These are phyloP conservation scores for Penicillium brevicompactum DNA, from an alignment of 2,329 filamentous ascomycete species.

Conservation along the genomic window DNA sequence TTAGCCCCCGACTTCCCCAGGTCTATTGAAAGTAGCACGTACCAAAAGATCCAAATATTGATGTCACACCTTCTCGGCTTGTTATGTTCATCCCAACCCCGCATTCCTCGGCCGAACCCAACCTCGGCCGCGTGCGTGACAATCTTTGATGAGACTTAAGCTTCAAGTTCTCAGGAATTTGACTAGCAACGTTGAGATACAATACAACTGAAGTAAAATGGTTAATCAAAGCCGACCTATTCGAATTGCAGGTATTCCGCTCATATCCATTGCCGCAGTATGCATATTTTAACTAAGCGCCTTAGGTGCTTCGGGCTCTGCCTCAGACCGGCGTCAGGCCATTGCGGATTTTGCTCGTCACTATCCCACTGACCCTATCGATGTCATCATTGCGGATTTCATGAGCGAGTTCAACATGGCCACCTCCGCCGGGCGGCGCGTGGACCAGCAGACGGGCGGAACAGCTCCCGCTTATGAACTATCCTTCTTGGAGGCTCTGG, in stretches of 20 bases:
- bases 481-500: constrained; percentile 54
- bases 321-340: constrained; percentile 49
- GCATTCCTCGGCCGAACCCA: constrained; percentile 7
- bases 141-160: neutral
- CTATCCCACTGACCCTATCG: constrained; percentile 43
- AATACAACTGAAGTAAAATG: constrained; percentile 11
- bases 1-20: neutral
- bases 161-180: neutral
- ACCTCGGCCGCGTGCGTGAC: constrained; percentile 1
- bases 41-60: neutral
- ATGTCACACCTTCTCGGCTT: neutral
- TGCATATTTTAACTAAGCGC: neutral
- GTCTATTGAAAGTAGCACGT: too few species aligned
- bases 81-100: neutral
- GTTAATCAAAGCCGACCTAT: constrained; percentile 21
- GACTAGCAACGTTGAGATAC: neutral
- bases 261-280: neutral
- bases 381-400: constrained; percentile 52
- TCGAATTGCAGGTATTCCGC: constrained; percentile 23
- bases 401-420: constrained; percentile 59
- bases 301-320: constrained; percentile 47
- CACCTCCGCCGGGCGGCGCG: constrained; percentile 38
- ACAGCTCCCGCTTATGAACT: constrained; percentile 51
- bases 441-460: constrained; percentile 33
- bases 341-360: constrained; percentile 46